phyloP scores from a whole-genome alignment of 352 stramenopile genomes.

The Phytophthora foliorum region DNA sequence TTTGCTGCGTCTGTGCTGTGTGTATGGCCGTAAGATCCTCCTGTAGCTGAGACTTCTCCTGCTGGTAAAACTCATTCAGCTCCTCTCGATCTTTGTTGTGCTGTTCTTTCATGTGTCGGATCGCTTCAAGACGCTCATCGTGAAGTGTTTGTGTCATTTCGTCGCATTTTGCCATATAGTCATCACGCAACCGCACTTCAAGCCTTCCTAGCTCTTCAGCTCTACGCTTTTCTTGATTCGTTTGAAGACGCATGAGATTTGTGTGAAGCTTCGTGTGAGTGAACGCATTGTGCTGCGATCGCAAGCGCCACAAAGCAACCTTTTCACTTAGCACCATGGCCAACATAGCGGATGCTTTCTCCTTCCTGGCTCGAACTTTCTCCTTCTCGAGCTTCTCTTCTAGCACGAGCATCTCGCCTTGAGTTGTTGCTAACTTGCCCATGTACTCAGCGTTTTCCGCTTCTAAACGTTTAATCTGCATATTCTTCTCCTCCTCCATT shows the following conservation, averaged over 20 bases:
- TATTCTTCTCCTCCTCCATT: constrained; percentile 76
- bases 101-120: constrained; percentile 53
- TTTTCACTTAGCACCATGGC: constrained; percentile 34
- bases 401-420: constrained; percentile 66
- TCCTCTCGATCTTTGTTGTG: constrained; percentile 65
- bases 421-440: constrained; percentile 58
- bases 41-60: constrained; percentile 67
- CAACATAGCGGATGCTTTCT: constrained; percentile 41
- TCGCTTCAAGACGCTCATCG: constrained; percentile 52
- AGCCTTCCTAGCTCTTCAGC: constrained; percentile 40
- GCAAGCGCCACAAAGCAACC: constrained; percentile 24
- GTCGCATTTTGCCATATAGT: constrained; percentile 72
- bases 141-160: constrained; percentile 64
- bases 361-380: constrained; percentile 36
- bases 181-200: constrained; percentile 52
- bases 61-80: constrained; percentile 59
- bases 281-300: constrained; percentile 42
- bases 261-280: constrained; percentile 8
- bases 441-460: constrained; percentile 62
- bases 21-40: constrained; percentile 54
- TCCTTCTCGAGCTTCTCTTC: constrained; percentile 59
- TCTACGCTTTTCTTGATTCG: constrained; percentile 13
- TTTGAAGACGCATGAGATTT: constrained; percentile 2
- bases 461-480: constrained; percentile 58
- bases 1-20: constrained; percentile 36